phyloP scores from a whole-genome alignment of 108 stramenopile species.

The Cylindrotheca fusiformis region DNA sequence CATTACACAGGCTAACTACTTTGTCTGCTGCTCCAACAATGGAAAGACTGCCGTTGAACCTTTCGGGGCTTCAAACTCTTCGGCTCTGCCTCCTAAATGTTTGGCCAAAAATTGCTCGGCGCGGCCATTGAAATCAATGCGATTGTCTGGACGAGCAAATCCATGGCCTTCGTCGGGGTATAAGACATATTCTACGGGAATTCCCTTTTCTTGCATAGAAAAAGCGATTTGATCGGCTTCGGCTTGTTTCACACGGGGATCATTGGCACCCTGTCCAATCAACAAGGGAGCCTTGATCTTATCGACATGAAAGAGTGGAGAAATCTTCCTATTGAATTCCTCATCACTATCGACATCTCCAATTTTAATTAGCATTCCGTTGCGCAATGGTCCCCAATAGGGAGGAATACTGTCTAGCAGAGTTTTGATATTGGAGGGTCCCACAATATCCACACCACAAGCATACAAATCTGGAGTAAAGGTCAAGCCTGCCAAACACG shows the following conservation, averaged over 20 bases:
- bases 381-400: constrained; percentile 63
- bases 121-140: constrained; percentile 57
- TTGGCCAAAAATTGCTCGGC: constrained; percentile 29
- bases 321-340: constrained; percentile 59
- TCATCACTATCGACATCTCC: constrained; percentile 62
- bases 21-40: constrained; percentile 9
- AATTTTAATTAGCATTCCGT: constrained; percentile 55
- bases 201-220: constrained; percentile 55
- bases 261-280: constrained; percentile 68
- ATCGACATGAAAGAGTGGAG: constrained; percentile 64
- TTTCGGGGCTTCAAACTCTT: constrained; percentile 12
- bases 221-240: constrained; percentile 71
- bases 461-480: constrained; percentile 65
- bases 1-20: too few species aligned
- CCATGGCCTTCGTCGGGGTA: constrained; percentile 74
- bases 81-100: constrained; percentile 21
- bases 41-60: constrained; percentile 24
- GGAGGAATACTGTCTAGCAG: constrained; percentile 52
- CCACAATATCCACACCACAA: constrained; percentile 69
- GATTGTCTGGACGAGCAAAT: constrained; percentile 54
- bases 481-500: constrained; percentile 54
- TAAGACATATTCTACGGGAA: constrained; percentile 63
- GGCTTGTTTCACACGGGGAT: constrained; percentile 64
- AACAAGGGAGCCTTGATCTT: constrained; percentile 62
- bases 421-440: constrained; percentile 64